A percentile compares a stretch with the other conserved stretches of the same genome.
phyloP scores from a whole-genome alignment of 768 basidiomycete species.

The Lactarius evosmus region DNA sequence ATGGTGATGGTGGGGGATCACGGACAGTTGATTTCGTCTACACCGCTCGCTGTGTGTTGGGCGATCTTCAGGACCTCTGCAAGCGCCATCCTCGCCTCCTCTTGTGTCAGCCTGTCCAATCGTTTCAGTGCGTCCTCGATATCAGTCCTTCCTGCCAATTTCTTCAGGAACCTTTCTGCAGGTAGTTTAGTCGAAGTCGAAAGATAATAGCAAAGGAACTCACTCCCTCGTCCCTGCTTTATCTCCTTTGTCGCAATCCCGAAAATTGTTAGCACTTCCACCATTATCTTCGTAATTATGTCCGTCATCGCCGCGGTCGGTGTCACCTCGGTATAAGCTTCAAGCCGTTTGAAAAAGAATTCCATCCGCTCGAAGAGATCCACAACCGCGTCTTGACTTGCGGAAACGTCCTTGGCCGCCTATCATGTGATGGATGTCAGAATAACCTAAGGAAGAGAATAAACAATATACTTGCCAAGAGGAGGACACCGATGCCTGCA shows the following conservation, averaged over 20 bases:
- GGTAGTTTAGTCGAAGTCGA: background rate
- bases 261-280: constrained; percentile 3
- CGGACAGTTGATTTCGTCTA: background rate
- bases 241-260: constrained; percentile 2
- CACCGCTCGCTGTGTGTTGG: background rate
- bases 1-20: background rate
- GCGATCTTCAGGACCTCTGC: background rate
- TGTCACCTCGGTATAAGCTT: background rate
- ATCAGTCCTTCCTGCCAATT: background rate
- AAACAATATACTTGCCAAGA: background rate
- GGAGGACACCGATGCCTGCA: constrained; percentile 2
- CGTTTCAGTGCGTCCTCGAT: constrained; percentile 2
- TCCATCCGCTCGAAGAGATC: background rate
- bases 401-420: background rate
- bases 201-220: background rate
- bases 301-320: background rate
- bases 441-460: background rate
- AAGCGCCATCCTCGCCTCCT: background rate
- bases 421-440: background rate
- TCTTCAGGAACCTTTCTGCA: background rate
- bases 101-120: background rate
- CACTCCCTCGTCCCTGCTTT: background rate
- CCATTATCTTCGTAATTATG: constrained; percentile 6
- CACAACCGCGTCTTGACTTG: background rate
- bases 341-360: background rate